These are phyloP conservation scores for Cryptococcus deneoformans DNA, from an alignment of 1,284 basidiomycete genomes.

Conservation along the genomic window DNA sequence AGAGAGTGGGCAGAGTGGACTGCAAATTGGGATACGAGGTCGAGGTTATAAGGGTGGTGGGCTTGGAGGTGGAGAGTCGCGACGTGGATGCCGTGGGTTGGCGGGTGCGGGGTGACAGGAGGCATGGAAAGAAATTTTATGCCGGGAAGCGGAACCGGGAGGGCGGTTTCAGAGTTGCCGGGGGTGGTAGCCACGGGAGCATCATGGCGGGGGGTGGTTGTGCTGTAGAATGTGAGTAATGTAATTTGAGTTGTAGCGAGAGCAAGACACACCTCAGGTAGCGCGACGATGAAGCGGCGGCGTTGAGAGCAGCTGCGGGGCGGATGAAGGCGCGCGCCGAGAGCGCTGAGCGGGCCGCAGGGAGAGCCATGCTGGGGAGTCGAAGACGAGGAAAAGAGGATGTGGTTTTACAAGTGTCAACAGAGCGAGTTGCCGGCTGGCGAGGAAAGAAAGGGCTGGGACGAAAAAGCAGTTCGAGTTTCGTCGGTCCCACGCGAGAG, in stretches of 20 bases:
- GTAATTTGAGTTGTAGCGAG: no score
- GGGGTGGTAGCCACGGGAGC: not conserved
- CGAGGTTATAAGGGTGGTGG: slow-evolving; percentile 64
- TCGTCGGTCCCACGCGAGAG: no score
- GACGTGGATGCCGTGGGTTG: slow-evolving; percentile 70
- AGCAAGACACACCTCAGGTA: no score
- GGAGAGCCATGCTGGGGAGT: slow-evolving; percentile 4
- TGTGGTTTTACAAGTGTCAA: not conserved
- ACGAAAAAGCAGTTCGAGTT: no score
- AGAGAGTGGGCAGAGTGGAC: slow-evolving; percentile 78
- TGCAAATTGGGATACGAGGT: slow-evolving; percentile 81
- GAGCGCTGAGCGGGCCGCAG: slow-evolving; percentile 10
- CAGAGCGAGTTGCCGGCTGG: no score
- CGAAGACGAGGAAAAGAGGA: not conserved
- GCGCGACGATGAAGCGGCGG: slow-evolving; percentile 5
- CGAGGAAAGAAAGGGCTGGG: no score
- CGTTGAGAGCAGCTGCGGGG: slow-evolving; percentile 3
- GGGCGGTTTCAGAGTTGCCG: not conserved
- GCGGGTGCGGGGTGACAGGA: slow-evolving; percentile 20
- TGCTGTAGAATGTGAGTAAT: not conserved
- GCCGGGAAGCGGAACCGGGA: slow-evolving; percentile 11
- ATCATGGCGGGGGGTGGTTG: not conserved
- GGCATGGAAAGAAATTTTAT: slow-evolving; percentile 22
- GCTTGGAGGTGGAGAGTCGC: slow-evolving; percentile 82
- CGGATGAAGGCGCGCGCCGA: not conserved